Percentiles rank a stretch among this genome's conserved stretches.
These are phyloP conservation scores for Teunomyces tritomae DNA, from an alignment of 805 yeast species.

Conservation along the genomic window DNA sequence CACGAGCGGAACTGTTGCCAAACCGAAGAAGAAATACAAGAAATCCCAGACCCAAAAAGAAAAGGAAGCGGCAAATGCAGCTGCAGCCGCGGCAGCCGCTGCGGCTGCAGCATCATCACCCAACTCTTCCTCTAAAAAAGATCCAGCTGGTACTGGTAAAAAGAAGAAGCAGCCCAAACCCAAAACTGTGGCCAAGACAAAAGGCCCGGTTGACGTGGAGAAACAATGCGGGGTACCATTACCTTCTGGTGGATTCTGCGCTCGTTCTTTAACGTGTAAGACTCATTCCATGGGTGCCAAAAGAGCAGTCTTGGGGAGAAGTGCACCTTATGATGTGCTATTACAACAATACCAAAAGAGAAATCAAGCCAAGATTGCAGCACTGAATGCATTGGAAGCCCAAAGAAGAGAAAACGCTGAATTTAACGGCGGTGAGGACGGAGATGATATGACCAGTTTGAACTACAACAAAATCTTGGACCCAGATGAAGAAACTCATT, in stretches of 20 bases:
- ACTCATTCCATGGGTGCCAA: slow-evolving; percentile 99
- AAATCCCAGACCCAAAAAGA: slow-evolving; percentile 44
- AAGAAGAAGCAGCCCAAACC: slow-evolving; percentile 35
- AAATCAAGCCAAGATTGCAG: slow-evolving; percentile 87
- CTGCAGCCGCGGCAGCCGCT: slow-evolving; percentile 44
- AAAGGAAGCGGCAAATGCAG: slow-evolving; percentile 46
- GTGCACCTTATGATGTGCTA: slow-evolving; percentile 86
- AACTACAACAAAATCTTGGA: slow-evolving; percentile 53
- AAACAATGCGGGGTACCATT: slow-evolving; percentile 94
- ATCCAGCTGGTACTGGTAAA: slow-evolving; percentile 13
- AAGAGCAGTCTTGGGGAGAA: slow-evolving; percentile 89
- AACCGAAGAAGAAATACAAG: slow-evolving; percentile 44
- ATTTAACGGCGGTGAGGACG: slow-evolving; percentile 27
- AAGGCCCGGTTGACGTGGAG: slow-evolving; percentile 88
- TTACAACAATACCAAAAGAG: slow-evolving; percentile 87
- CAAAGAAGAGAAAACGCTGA: slow-evolving; percentile 68
- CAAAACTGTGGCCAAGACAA: slow-evolving; percentile 51
- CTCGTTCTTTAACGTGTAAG: slow-evolving; percentile 92
- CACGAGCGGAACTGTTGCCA: slow-evolving; percentile 14
- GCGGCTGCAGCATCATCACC: slow-evolving; percentile 19
- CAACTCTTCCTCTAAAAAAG: slow-evolving; percentile 6
- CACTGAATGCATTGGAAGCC: slow-evolving; percentile 75
- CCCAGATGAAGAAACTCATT: slow-evolving; percentile 91
- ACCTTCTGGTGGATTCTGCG: slow-evolving; percentile 94
- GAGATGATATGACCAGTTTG: slow-evolving; percentile 23